Conservation (phyloP, 2,329 filamentous ascomycete species). For the Penicillium capsulatum region DNA sequence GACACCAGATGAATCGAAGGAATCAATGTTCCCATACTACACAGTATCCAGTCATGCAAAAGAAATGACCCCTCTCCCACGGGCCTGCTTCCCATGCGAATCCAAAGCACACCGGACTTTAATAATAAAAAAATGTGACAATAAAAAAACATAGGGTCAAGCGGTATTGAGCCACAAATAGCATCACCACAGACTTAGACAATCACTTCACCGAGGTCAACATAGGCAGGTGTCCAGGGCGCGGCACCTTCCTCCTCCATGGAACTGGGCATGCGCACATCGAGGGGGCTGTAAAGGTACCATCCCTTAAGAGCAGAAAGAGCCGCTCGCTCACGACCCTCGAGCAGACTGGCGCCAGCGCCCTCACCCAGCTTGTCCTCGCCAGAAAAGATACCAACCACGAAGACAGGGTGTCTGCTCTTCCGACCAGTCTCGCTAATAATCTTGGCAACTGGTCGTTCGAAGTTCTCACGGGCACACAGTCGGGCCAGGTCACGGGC, state of each 20-base stretch:
- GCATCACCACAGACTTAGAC: conserved; percentile 34
- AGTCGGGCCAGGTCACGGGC: conserved; percentile 77
- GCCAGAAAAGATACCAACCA: conserved; percentile 91
- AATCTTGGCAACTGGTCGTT: conserved; percentile 77
- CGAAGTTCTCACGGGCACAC: conserved; percentile 85
- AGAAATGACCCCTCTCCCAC: conserved; percentile 21
- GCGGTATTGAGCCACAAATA: conserved; percentile 14
- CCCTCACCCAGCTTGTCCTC: conserved; percentile 88
- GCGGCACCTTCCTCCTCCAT: conserved; percentile 59
- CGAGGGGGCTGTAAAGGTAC: conserved; percentile 86
- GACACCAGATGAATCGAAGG: conserved; percentile 33
- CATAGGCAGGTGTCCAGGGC: conserved; percentile 63
- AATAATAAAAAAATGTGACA: conserved; percentile 24
- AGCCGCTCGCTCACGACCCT: conserved; percentile 73
- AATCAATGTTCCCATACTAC: conserved; percentile 37
- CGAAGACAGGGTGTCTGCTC: conserved; percentile 81
- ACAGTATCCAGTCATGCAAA: conserved; percentile 36
- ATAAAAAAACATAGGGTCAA: conserved; percentile 22
- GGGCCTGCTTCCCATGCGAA: conserved; percentile 25
- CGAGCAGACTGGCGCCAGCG: conserved; percentile 70
- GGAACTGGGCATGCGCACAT: conserved; percentile 65
- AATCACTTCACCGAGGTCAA: conserved; percentile 69
- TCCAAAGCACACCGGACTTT: conserved; percentile 24
- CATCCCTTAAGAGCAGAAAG: conserved; percentile 85
- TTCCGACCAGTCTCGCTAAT: conserved; percentile 84